A percentile compares a stretch with the other conserved stretches of the same genome.
Evolutionary conservation across 345 rosid species (phyloP).

Genomic region (Nephelium lappaceum): DNA sequence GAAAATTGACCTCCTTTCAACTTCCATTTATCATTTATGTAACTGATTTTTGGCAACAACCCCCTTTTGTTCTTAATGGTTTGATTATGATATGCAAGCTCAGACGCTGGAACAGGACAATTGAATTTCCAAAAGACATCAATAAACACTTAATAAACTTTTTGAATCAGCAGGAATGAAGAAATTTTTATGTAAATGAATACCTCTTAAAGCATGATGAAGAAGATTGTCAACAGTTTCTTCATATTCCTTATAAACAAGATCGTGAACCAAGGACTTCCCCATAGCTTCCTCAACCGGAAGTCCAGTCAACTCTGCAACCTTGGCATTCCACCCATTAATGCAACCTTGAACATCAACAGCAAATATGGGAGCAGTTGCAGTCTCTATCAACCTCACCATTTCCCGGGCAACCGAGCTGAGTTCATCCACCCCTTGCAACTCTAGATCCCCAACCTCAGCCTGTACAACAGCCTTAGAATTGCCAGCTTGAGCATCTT

Average conservation of each 20-base stretch:
- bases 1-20: not conserved
- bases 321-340: slow-evolving; percentile 97
- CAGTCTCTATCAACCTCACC: slow-evolving; percentile 97
- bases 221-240: slow-evolving; percentile 79
- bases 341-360: slow-evolving; percentile 79
- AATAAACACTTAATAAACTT: slow-evolving; percentile 4
- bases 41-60: not conserved
- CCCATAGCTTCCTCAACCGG: slow-evolving; percentile 96
- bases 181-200: slow-evolving; percentile 20
- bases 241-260: slow-evolving; percentile 74
- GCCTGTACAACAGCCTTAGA: slow-evolving; percentile 63
- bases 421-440: slow-evolving; percentile 87
- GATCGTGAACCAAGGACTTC: slow-evolving; percentile 81
- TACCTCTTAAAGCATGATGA: slow-evolving; percentile 79
- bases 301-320: slow-evolving; percentile 86
- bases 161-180: not conserved
- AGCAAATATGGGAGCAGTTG: slow-evolving; percentile 97
- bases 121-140: slow-evolving; percentile 15
- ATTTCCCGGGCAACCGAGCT: slow-evolving; percentile 98
- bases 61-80: not conserved
- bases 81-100: slow-evolving; percentile 16
- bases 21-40: not conserved
- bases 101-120: slow-evolving; percentile 10
- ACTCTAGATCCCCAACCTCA: slow-evolving; percentile 54
- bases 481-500: slow-evolving; percentile 71